Conservation (phyloP, 164 flowering plant genomes). For the Vitis cinerea region DNA sequence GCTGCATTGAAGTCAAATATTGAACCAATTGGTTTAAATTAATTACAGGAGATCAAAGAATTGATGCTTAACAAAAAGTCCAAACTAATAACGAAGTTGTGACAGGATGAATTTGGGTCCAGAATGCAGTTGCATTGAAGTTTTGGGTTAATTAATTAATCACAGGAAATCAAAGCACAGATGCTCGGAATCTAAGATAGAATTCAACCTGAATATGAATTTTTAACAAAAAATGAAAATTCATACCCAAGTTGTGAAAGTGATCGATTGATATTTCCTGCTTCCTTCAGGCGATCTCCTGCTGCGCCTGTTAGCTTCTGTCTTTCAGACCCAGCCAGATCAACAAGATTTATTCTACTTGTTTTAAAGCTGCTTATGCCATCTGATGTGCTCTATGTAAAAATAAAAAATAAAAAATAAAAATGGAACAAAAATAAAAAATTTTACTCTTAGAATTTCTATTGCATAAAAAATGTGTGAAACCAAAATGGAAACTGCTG, state of each 20-base stretch:
- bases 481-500: background rate
- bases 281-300: constrained; percentile 95
- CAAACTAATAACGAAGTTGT: no score
- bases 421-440: constrained; percentile 13
- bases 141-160: background rate
- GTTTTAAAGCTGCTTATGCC: constrained; percentile 81
- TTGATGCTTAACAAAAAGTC: no score
- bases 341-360: constrained; percentile 96
- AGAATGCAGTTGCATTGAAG: no score
- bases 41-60: no score
- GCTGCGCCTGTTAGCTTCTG: constrained; percentile 96
- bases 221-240: background rate
- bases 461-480: background rate
- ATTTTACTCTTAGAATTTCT: background rate
- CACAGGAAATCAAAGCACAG: background rate
- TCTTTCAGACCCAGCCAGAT: constrained; percentile 98
- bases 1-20: background rate
- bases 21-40: background rate
- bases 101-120: background rate
- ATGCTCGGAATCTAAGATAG: background rate
- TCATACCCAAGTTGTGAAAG: constrained; percentile 98
- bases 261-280: constrained; percentile 94
- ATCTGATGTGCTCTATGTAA: constrained; percentile 57
- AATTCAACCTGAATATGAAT: background rate
- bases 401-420: background rate